Conservation (phyloP, 495 filamentous ascomycete species). For the Astrothelium subdiscretum region DNA sequence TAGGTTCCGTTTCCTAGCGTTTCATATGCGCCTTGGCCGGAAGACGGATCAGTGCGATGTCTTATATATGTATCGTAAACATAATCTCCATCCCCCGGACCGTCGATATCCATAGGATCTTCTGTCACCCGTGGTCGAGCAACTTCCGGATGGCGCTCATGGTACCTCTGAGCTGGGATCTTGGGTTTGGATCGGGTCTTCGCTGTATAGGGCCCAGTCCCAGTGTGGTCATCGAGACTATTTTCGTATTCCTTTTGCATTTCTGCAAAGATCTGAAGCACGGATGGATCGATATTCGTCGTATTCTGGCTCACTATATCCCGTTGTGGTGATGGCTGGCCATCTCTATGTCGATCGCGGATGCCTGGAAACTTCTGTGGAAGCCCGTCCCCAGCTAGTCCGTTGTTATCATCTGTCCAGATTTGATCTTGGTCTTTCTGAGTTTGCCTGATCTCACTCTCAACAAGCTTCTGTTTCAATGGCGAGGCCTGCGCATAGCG, state of each 20-base stretch:
- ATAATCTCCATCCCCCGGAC: constrained; percentile 42
- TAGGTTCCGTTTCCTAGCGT: constrained; percentile 19
- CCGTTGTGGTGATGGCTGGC: background rate
- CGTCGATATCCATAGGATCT: constrained; percentile 23
- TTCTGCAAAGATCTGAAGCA: background rate
- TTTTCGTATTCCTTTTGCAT: background rate
- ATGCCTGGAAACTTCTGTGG: background rate
- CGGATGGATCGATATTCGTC: background rate
- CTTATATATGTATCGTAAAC: constrained; percentile 55
- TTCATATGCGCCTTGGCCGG: background rate
- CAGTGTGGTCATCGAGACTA: background rate
- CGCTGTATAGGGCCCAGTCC: background rate
- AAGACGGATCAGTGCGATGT: constrained; percentile 16
- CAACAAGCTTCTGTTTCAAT: background rate
- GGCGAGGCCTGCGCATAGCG: background rate
- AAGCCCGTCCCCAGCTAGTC: background rate
- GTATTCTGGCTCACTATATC: background rate
- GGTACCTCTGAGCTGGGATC: background rate
- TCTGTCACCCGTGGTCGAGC: background rate
- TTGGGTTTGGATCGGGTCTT: background rate
- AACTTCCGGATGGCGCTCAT: background rate
- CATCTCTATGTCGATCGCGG: background rate
- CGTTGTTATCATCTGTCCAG: background rate
- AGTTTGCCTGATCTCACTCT: background rate
- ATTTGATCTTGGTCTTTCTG: background rate